Evolutionary conservation across 306 rosid species (phyloP), one percentile per base, ranked within the genome.

Genomic region (Cucurbita pepo): DNA sequence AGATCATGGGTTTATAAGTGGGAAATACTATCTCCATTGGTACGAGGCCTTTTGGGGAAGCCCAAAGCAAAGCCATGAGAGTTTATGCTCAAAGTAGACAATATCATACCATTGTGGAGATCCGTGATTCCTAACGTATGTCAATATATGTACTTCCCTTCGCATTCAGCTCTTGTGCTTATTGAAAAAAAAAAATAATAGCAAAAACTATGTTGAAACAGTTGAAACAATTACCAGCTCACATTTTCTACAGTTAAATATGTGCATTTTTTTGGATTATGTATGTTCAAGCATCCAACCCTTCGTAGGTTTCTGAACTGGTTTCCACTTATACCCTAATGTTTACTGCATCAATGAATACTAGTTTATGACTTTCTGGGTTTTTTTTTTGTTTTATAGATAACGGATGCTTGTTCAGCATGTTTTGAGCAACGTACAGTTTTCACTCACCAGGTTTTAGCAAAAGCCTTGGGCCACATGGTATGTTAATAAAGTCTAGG

Each of bases 381-480:
- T 50, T 12, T 0, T 37, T 82, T 83, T 80, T 79, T 81, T 69
- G 76, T n/a, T 79, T 78, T 79, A 45, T 93, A 95, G 97, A 88
- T 95, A 78, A 95, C 87, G 55, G 96, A 95, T 81, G 97, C 90
- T 78, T 95, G 97, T 80, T 86, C 99, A 21, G 96, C 99, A 75
- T 95, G 99, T 82, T 95, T 95, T 72, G 99, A 95, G 89, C 99
- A 95, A 83, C 91, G 96, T 11, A 95, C 97, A 60, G 97, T 95
- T 69, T 95, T 95, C 83, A 95, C 96, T 8, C 99, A 91, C 82
- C 99, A 95, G 88, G 99, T 89, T 83, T 81, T 95, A 83, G 99
- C 95, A 19, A 95, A 89, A 86, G 97, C 99, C 58, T 82, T 95
- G 90, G 86, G 84, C 77, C 96, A 88, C 77, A 91, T 95, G 97